phyloP scores from a whole-genome alignment of 495 filamentous ascomycete genomes.

The Podospora australis region DNA sequence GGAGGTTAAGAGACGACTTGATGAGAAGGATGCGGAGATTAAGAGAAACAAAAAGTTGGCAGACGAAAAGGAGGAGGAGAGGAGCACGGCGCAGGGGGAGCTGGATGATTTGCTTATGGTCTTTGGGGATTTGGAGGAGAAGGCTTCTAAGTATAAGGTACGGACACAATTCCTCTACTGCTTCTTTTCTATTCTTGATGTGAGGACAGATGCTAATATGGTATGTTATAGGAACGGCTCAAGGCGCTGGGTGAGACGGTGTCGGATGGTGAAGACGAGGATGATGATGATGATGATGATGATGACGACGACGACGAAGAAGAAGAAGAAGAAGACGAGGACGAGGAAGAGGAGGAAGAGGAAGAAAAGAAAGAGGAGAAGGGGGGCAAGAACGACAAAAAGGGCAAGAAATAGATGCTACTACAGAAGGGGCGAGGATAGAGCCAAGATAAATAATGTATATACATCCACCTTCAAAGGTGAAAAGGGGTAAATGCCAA shows the following conservation, averaged over 20 bases:
- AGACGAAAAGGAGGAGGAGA: constrained; percentile 58
- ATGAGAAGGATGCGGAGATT: constrained; percentile 22
- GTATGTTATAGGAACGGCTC: constrained; percentile 54
- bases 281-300: constrained; percentile 57
- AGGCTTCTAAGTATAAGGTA: constrained; percentile 75
- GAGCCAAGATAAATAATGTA: too few relatives aligned
- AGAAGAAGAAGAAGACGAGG: constrained; percentile 39
- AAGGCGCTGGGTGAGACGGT: constrained; percentile 65
- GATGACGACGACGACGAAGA: constrained; percentile 45
- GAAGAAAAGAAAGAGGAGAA: not conserved
- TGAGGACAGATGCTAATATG: constrained; percentile 11
- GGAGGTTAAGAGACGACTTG: constrained; percentile 12
- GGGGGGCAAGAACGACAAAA: not conserved
- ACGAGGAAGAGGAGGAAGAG: constrained; percentile 31
- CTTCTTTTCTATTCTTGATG: constrained; percentile 8
- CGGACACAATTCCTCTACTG: too few relatives aligned
- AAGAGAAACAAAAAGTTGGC: constrained; percentile 30
- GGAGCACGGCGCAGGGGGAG: constrained; percentile 58
- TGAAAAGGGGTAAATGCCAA: too few relatives aligned
- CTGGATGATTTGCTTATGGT: constrained; percentile 82
- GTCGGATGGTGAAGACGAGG: constrained; percentile 73
- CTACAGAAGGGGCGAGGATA: too few relatives aligned
- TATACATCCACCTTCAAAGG: too few relatives aligned
- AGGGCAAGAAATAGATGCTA: not conserved
- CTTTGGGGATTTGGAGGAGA: constrained; percentile 84